phyloP scores from a whole-genome alignment of 345 rosid genomes.

The Carallia pectinifolia region DNA sequence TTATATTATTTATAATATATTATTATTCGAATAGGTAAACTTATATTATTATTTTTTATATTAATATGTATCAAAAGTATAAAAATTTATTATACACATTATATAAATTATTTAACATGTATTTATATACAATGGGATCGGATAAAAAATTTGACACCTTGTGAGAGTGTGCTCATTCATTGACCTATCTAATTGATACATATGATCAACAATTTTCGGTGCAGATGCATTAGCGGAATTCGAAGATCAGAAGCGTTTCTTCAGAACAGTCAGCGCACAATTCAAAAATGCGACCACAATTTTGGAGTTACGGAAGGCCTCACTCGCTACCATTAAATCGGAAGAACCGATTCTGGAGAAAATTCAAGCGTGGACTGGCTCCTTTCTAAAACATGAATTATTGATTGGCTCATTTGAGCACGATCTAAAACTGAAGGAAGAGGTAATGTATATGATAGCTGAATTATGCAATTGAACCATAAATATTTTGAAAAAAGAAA shows the following conservation, averaged over 20 bases:
- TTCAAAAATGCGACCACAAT: neutral
- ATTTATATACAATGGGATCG: no score
- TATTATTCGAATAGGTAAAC: no score
- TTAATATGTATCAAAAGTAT: no score
- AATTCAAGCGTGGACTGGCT: neutral
- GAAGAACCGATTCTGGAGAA: neutral
- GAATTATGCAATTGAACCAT: no score
- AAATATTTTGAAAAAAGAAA: neutral
- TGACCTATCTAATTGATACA: no score
- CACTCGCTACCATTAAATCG: neutral
- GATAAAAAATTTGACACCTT: no score
- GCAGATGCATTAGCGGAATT: neutral
- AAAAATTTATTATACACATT: no score
- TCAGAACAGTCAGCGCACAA: neutral
- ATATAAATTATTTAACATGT: no score
- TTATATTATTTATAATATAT: no score
- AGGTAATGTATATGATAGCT: neutral
- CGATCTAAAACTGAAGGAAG: neutral
- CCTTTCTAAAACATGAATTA: neutral
- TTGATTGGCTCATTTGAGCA: neutral
- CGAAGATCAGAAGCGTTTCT: neutral
- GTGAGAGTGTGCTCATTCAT: no score
- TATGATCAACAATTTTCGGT: no score
- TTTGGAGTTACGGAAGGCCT: neutral
- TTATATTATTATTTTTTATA: no score